A percentile compares a stretch with the other conserved stretches of the same genome.
Evolutionary conservation across 23 red algal species (phyloP).

Genomic region (Gracilaria vermiculophylla): DNA sequence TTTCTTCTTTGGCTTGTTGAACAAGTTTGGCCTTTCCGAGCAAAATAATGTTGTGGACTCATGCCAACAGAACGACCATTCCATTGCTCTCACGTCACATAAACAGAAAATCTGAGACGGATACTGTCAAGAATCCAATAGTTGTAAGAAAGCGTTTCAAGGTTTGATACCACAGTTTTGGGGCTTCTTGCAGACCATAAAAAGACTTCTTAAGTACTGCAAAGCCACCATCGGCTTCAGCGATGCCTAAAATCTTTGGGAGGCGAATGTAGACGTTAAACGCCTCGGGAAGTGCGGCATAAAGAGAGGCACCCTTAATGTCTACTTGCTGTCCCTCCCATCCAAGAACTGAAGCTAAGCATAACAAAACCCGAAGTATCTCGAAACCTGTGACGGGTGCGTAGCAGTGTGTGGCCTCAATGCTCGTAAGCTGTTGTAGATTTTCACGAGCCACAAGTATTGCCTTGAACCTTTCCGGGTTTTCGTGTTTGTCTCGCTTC

Average conservation of each 20-base stretch:
- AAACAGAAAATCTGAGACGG: neutral
- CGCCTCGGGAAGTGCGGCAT: conserved; percentile 3
- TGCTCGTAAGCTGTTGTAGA: neutral
- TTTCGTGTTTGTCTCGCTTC: conserved; percentile 28
- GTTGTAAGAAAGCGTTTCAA: neutral
- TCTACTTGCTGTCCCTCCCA: conserved; percentile 36
- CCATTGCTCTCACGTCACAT: neutral
- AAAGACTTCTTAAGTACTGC: conserved; percentile 34
- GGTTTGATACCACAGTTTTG: conserved; percentile 39
- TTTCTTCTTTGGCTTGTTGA: neutral
- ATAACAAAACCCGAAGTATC: neutral
- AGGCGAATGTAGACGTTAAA: neutral
- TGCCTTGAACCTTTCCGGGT: conserved; percentile 6
- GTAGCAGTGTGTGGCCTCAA: neutral
- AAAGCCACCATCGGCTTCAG: neutral
- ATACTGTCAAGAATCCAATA: neutral
- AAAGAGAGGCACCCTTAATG: conserved; percentile 23
- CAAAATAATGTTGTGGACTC: neutral
- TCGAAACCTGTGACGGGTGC: conserved; percentile 4
- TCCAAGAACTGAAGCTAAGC: neutral
- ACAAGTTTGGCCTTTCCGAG: neutral
- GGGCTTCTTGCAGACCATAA: conserved; percentile 41
- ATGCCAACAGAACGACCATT: neutral
- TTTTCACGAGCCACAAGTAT: conserved; percentile 36
- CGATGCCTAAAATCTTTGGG: conserved; percentile 13